phyloP scores from a whole-genome alignment of 2,329 filamentous ascomycete species.

The Colletotrichum truncatum region DNA sequence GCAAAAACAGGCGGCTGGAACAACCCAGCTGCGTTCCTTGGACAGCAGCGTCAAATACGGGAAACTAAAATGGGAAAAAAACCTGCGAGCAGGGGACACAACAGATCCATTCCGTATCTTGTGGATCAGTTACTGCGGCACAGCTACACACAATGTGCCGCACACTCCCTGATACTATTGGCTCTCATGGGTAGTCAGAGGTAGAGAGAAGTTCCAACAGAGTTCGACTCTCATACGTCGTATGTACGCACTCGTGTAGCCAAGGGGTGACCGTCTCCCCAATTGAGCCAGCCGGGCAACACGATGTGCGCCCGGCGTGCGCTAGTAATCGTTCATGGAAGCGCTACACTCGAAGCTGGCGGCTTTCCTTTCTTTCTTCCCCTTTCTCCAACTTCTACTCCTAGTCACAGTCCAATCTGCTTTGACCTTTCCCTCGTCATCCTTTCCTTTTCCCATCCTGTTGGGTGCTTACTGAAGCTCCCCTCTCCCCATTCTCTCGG shows the following conservation, averaged over 20 bases:
- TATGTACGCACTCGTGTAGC: not conserved
- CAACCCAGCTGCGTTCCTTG: not conserved
- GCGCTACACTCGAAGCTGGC: not conserved
- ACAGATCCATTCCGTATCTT: constrained; percentile 2
- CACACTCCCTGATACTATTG: not conserved
- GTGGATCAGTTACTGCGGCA: constrained; percentile 23
- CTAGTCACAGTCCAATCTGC: not conserved
- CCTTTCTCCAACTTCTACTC: not conserved
- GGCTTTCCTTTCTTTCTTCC: not conserved
- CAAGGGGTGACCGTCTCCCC: not conserved
- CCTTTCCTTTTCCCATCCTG: not conserved
- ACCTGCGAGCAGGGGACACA: not conserved
- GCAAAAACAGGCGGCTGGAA: not conserved
- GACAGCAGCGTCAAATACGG: not conserved
- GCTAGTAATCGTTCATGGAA: not conserved
- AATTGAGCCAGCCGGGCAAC: not conserved
- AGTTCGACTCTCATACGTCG: too few species aligned
- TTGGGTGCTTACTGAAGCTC: too few species aligned
- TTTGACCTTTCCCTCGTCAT: too few species aligned
- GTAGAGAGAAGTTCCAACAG: constrained; percentile 6
- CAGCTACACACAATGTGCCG: not conserved
- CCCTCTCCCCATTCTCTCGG: not conserved
- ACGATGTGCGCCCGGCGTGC: constrained; percentile 3
- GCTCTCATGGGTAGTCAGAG: not conserved
- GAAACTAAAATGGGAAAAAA: not conserved